Evolutionary conservation across 345 rosid species (phyloP).

Genomic region (Anastatica hierochuntica): DNA sequence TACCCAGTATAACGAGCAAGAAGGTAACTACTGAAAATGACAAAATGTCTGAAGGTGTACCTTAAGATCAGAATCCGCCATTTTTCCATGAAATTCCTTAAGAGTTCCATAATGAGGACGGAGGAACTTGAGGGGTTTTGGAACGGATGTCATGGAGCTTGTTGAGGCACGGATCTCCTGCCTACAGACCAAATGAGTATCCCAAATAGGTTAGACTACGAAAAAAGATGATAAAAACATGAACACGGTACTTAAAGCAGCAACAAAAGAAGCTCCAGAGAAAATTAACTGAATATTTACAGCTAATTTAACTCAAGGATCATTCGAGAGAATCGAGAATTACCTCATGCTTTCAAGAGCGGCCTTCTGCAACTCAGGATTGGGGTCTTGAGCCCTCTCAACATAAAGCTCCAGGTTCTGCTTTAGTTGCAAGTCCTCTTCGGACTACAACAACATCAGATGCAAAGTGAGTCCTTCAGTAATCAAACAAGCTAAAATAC

Average conservation of each 20-base stretch:
- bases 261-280: background rate
- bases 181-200: constrained; percentile 29
- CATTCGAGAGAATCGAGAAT: background rate
- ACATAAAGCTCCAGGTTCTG: constrained; percentile 91
- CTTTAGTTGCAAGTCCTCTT: constrained; percentile 87
- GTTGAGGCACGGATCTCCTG: constrained; percentile 87
- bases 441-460: constrained; percentile 45
- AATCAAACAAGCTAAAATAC: background rate
- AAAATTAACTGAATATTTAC: too few relatives aligned
- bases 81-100: constrained; percentile 50
- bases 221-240: background rate
- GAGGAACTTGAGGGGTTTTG: constrained; percentile 94
- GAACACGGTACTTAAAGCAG: background rate
- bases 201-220: background rate
- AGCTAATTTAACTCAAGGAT: background rate
- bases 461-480: background rate
- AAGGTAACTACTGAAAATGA: too few relatives aligned
- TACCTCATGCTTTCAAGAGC: constrained; percentile 98
- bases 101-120: constrained; percentile 92
- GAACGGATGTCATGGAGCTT: constrained; percentile 98
- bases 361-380: constrained; percentile 74
- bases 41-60: constrained; percentile 26
- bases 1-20: too few relatives aligned
- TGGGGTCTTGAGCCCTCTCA: constrained; percentile 87
- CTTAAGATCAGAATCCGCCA: constrained; percentile 69